Evolutionary conservation across 495 filamentous ascomycete species (phyloP).

Genomic region (Tirmania nivea): DNA sequence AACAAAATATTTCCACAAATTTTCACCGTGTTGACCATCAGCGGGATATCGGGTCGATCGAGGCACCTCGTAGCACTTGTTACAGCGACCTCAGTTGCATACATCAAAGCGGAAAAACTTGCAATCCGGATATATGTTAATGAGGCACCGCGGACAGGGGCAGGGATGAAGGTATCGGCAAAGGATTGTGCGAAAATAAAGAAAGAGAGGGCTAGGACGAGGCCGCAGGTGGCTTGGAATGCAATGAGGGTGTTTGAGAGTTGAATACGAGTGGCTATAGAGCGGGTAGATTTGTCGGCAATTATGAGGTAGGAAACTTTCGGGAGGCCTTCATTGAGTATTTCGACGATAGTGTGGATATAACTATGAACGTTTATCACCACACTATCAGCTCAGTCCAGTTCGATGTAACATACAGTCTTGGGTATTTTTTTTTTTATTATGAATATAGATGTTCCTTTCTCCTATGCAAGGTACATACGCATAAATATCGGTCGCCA

Average conservation of each 20-base stretch:
- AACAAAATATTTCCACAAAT: constrained; percentile 46
- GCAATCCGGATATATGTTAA: constrained; percentile 44
- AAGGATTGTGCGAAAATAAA: constrained; percentile 32
- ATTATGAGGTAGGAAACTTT: constrained; percentile 50
- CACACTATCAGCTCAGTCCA: too few species aligned
- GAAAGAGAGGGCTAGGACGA: constrained; percentile 40
- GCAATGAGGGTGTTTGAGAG: constrained; percentile 44
- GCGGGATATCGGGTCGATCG: constrained; percentile 39
- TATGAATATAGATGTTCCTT: too few species aligned
- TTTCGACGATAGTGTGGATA: constrained; percentile 32
- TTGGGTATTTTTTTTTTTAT: too few species aligned
- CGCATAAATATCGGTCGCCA: constrained; percentile 44
- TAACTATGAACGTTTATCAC: neutral
- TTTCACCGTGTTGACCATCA: constrained; percentile 42
- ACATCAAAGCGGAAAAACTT: constrained; percentile 38
- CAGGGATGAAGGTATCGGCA: constrained; percentile 41
- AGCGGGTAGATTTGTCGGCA: constrained; percentile 38
- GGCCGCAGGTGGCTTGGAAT: constrained; percentile 33
- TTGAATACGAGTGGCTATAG: constrained; percentile 28
- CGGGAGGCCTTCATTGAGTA: constrained; percentile 54
- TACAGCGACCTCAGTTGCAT: constrained; percentile 42
- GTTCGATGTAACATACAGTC: too few species aligned
- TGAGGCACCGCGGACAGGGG: constrained; percentile 30
- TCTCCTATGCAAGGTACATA: constrained; percentile 13
- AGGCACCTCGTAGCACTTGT: constrained; percentile 39